Evolutionary conservation across 1,284 basidiomycete genomes (phyloP), one percentile per base, ranked within the genome.

Genomic region (Flammula alnicola): DNA sequence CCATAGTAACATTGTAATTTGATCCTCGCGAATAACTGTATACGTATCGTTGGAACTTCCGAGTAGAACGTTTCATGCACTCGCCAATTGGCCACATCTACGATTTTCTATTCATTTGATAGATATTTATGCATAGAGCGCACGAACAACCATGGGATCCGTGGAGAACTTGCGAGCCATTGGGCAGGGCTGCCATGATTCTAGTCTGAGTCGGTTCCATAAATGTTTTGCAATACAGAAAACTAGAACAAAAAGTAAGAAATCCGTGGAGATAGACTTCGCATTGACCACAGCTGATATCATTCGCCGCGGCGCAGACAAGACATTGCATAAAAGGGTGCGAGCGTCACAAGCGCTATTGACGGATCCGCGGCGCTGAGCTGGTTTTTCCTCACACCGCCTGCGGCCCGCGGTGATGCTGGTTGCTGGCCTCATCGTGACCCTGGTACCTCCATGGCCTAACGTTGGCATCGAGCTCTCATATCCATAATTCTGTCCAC

Each of bases 181-280:
- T 45, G n/a, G 27, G 14, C 16, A n/a, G 35, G 35, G 14, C n/a
- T 20, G n/a, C 35, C 19, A 39, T 10, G 44, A 29, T 37, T 10
- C n/a, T n/a, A n/a, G n/a, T n/a, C n/a, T n/a, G n/a, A n/a, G n/a
- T n/a, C n/a, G n/a, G n/a, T n/a, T n/a, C n/a, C n/a, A n/a, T n/a
- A n/a, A n/a, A n/a, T 26, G 11, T 20, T 39, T 39, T 17, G n/a
- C 29, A 36, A 27, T 37, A 37, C 37, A 47, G 44, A 26, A 47
- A 25, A 20, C 27, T 25, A 14, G 33, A 46, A 29, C 30, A 47
- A 47, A 22, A 14, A 16, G 22, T 47, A 47, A 35, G 44, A 27
- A 30, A 47, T 47, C 44, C 44, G 44, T 47, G 44, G 44, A 47
- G 44, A 47, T 47, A 31, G 33, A 23, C 44, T 38, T 6, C 36